Base-by-base conservation (phyloP, 2,329 filamentous ascomycete species). In the Apiospora rasikravindrae region DNA sequence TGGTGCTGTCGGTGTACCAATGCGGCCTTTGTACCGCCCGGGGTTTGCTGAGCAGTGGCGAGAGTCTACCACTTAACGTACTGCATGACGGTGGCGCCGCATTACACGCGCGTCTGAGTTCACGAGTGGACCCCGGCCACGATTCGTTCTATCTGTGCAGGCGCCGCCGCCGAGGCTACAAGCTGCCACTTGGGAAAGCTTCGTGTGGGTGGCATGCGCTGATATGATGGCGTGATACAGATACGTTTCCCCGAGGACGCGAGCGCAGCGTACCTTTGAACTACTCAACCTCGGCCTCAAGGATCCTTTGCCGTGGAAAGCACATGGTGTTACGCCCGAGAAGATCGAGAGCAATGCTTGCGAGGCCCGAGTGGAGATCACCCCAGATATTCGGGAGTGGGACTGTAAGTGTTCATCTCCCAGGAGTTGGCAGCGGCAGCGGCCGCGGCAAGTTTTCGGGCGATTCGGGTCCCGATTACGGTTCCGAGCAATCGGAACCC, bases 201-300 rank as follows among this genome's bases (percentile, higher is more conserved):
- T 64, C 57, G 33, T 64, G 57, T 14, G 57, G 57, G 57, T 14
- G 57, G 57, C 29, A 64, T 64, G 33, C 57, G 57, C 57, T 64
- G 29, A 64, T 64, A 3, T 14, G 19, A n/a, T 64, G 33, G 67
- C 24, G 8, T 40, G 33, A 64, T 40, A 8, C 77, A 92, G 89
- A 77, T 98, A 96, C 82, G 94, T 98, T 53, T 97, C 94, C 1
- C 96, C 95, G 2, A 92, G 95, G 67, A 90, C 88, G 74, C 93
- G 95, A 73, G 94, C 96, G 26, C 95, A 96, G 82, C 89, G 90
- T 69, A 98, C 95, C n/a, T 92, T 98, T 79, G 94, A 98, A 81
- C 89, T 98, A 67, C 90, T 98, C 37, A 89, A 93, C 76, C 85
- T 98, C 26, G 93, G 91, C 69, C 91, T 91, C 79, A 82, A 84